Conservation (phyloP, 2,329 filamentous ascomycete species). For the Ophiostoma pallidulum region DNA sequence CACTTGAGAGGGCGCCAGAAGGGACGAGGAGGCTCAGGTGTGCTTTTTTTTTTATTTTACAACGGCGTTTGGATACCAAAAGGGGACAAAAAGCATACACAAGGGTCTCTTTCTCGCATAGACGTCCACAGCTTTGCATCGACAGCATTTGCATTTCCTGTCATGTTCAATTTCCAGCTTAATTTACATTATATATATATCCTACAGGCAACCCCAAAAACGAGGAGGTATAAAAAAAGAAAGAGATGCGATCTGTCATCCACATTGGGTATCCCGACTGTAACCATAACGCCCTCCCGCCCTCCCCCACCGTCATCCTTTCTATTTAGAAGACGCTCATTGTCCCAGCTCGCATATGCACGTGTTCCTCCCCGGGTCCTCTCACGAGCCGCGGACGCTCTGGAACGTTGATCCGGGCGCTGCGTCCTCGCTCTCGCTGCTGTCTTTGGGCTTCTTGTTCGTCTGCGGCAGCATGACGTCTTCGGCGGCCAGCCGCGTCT, state of each 20-base stretch:
- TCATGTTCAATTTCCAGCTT: background rate
- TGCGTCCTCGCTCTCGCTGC: conserved; percentile 1
- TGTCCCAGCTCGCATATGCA: too few relatives aligned
- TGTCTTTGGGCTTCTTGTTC: conserved; percentile 2
- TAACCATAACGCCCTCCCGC: background rate
- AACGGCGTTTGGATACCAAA: conserved; percentile 10
- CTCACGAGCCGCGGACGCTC: background rate
- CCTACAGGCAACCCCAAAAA: background rate
- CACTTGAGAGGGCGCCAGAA: too few relatives aligned
- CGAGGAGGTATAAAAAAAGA: too few relatives aligned
- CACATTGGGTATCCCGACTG: background rate
- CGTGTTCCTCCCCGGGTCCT: too few relatives aligned
- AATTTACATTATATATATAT: background rate
- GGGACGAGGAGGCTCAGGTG: background rate
- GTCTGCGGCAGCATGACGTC: conserved; percentile 13
- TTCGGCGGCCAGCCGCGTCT: conserved; percentile 17
- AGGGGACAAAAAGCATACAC: conserved; percentile 7
- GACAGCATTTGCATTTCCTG: background rate
- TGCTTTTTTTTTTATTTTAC: background rate
- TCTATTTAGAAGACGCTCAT: too few relatives aligned
- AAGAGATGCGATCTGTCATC: background rate
- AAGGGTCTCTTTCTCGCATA: too few relatives aligned
- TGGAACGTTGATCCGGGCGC: conserved; percentile 23
- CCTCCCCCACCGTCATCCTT: too few relatives aligned
- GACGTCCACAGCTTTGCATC: background rate